Evolutionary conservation across 2,329 filamentous ascomycete species (phyloP).

Genomic region (Parastagonospora avenae): DNA sequence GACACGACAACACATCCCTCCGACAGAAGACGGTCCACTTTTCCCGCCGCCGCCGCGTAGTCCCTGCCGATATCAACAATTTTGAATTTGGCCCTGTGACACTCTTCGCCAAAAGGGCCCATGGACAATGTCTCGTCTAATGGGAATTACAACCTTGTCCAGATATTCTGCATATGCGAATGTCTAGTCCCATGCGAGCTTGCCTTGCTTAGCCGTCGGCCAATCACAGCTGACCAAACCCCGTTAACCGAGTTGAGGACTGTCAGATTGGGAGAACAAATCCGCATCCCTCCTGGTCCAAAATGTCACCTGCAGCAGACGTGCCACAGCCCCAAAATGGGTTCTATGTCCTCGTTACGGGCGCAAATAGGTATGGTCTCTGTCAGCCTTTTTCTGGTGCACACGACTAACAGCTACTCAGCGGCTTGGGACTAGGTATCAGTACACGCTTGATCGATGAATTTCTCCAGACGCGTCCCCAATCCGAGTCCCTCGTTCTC

Average conservation of each 20-base stretch:
- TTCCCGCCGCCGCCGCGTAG: too few relatives aligned
- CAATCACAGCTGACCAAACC: background rate
- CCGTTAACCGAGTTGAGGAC: background rate
- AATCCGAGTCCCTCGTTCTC: slow-evolving; percentile 73
- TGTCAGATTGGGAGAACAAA: slow-evolving; percentile 19
- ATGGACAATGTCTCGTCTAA: too few relatives aligned
- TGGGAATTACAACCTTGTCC: too few relatives aligned
- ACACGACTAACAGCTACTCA: slow-evolving; percentile 51
- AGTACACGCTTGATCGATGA: slow-evolving; percentile 87
- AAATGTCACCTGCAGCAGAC: slow-evolving; percentile 27
- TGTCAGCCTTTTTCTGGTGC: accelerated
- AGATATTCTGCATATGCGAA: too few relatives aligned
- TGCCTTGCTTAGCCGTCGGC: background rate
- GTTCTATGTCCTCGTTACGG: slow-evolving; percentile 73
- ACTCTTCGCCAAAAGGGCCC: too few relatives aligned
- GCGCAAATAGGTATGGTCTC: slow-evolving; percentile 75
- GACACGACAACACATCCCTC: too few relatives aligned
- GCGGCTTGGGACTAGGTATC: slow-evolving; percentile 84
- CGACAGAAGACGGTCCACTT: too few relatives aligned
- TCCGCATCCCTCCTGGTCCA: slow-evolving; percentile 3
- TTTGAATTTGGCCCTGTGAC: too few relatives aligned
- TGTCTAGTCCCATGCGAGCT: too few relatives aligned
- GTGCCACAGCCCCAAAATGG: slow-evolving; percentile 36
- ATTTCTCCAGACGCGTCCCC: slow-evolving; percentile 73
- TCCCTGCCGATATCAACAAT: too few relatives aligned